A percentile compares a stretch with the other conserved stretches of the same genome.
phyloP scores from a whole-genome alignment of 257 asterid genomes.

The Solanum pennellii region DNA sequence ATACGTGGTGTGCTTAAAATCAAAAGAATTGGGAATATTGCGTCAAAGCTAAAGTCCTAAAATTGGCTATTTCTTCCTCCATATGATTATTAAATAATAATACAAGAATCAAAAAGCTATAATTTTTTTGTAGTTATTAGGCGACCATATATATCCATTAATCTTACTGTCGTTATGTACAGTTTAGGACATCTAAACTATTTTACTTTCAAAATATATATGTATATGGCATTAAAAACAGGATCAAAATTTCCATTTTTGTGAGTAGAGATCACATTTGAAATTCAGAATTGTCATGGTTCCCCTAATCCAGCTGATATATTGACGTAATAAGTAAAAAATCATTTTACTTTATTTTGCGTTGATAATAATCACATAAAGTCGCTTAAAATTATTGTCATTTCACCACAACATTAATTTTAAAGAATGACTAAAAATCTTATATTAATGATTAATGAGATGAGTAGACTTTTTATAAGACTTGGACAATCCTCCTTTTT shows the following conservation, averaged over 20 bases:
- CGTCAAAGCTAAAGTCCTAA: background rate
- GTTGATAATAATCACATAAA: background rate
- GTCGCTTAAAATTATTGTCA: background rate
- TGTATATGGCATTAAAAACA: background rate
- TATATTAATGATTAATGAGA: accelerated
- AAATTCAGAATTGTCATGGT: background rate
- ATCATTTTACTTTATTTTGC: background rate
- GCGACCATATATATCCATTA: background rate
- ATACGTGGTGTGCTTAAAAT: background rate
- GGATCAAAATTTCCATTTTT: background rate
- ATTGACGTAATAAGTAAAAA: background rate
- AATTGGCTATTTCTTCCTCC: background rate
- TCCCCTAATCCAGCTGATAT: background rate
- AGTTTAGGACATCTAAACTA: background rate
- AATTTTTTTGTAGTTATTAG: constrained; percentile 21
- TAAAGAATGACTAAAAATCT: too few relatives aligned
- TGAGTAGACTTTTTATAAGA: too few relatives aligned
- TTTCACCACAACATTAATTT: background rate
- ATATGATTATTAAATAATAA: background rate
- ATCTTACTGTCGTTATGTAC: background rate
- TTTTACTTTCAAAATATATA: background rate
- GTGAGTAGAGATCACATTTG: background rate
- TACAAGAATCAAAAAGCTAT: background rate
- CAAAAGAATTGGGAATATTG: background rate
- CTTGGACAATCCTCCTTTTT: too few relatives aligned